phyloP scores from a whole-genome alignment of 257 asterid species.

The Plantago ovata region DNA sequence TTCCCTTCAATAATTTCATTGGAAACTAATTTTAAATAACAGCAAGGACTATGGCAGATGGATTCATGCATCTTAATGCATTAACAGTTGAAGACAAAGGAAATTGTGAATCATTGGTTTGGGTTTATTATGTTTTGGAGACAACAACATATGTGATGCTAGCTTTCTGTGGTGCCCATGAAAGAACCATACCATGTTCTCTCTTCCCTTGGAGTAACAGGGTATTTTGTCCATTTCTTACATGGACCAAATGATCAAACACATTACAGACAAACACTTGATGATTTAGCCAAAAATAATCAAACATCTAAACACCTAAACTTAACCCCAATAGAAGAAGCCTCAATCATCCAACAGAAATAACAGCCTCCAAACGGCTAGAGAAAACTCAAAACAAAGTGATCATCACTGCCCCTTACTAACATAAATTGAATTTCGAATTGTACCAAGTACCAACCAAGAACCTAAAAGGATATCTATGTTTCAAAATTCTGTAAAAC shows the following conservation, averaged over 20 bases:
- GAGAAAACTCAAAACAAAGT: no score
- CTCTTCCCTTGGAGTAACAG: constrained; percentile 14
- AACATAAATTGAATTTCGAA: no score
- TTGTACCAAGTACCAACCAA: no score
- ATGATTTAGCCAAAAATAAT: no score
- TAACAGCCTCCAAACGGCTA: no score
- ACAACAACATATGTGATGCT: constrained; percentile 47
- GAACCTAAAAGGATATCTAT: no score
- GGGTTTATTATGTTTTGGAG: constrained; percentile 23
- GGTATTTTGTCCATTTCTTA: constrained; percentile 36
- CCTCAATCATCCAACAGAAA: no score
- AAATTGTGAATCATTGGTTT: constrained; percentile 6
- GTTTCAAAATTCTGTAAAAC: no score
- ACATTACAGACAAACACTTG: background rate
- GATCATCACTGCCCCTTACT: no score
- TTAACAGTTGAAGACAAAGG: constrained; percentile 17
- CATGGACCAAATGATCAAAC: constrained; percentile 4
- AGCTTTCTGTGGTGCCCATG: constrained; percentile 46
- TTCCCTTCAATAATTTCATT: background rate
- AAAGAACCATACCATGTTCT: constrained; percentile 42
- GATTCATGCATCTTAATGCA: constrained; percentile 3
- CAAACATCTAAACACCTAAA: no score
- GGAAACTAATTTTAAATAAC: constrained; percentile 2
- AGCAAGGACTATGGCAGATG: constrained; percentile 1
- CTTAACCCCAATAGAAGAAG: no score